Evolutionary conservation across 2,329 filamentous ascomycete species (phyloP).

Genomic region (Hymenoscyphus linearis): DNA sequence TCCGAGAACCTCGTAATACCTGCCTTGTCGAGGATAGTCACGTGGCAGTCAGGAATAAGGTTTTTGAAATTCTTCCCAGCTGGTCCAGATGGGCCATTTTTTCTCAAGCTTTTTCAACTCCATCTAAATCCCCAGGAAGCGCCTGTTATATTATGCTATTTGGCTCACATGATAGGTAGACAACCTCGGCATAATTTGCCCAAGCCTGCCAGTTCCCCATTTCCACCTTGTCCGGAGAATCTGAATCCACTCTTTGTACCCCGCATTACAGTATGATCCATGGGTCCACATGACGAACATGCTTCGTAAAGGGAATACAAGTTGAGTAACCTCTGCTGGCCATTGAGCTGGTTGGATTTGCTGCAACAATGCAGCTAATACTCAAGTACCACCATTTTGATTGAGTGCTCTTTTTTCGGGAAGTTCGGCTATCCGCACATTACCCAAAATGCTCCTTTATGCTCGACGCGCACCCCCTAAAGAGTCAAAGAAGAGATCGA

Average conservation of each 20-base stretch:
- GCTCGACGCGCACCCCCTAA: conserved; percentile 53
- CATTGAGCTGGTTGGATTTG: not conserved
- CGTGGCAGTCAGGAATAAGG: too few relatives aligned
- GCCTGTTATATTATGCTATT: too few relatives aligned
- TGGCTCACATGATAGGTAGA: too few relatives aligned
- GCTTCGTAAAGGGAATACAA: not conserved
- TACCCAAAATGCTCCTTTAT: conserved; percentile 49
- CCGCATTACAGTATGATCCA: not conserved
- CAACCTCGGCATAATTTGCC: too few relatives aligned
- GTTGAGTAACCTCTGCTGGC: not conserved
- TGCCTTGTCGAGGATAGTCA: too few relatives aligned
- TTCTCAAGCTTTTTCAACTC: too few relatives aligned
- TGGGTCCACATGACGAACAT: not conserved
- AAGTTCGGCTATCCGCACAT: not conserved
- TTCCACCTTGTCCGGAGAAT: too few relatives aligned
- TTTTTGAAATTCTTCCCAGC: too few relatives aligned
- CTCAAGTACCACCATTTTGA: not conserved
- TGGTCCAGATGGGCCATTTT: too few relatives aligned
- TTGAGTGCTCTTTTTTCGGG: not conserved
- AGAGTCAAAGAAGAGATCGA: conserved; percentile 53
- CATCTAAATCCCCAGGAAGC: too few relatives aligned
- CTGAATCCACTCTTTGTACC: not conserved
- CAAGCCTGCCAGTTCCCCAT: too few relatives aligned
- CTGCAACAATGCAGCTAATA: not conserved
- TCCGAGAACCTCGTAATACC: too few relatives aligned